Conservation (phyloP, 306 rosid species). For the Hippophae tibetana region DNA sequence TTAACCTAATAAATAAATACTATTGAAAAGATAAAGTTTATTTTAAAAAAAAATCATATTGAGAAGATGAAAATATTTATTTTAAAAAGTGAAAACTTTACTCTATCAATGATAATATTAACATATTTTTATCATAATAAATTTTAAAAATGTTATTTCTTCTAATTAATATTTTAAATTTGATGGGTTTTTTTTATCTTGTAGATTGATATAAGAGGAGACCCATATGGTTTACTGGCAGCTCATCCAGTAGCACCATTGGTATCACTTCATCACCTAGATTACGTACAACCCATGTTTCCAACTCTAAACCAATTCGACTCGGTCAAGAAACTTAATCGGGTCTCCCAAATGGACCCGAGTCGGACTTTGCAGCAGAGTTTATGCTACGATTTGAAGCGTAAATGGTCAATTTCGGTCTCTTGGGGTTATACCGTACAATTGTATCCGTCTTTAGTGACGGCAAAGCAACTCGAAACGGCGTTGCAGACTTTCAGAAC, state of each 20-base stretch:
- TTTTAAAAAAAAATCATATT: no score
- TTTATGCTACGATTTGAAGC: slow-evolving; percentile 42
- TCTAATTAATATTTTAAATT: no score
- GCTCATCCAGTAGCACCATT: slow-evolving; percentile 67
- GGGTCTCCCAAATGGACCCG: slow-evolving; percentile 34
- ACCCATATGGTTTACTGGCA: slow-evolving; percentile 52
- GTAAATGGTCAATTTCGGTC: slow-evolving; percentile 63
- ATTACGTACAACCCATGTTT: slow-evolving; percentile 43
- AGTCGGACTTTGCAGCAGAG: slow-evolving; percentile 45
- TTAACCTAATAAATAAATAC: no score
- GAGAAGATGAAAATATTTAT: no score
- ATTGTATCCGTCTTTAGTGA: slow-evolving; percentile 38
- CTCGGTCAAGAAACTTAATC: slow-evolving; percentile 19
- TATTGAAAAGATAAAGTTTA: no score
- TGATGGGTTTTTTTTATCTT: not conserved
- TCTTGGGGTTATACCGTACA: slow-evolving; percentile 64
- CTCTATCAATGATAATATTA: no score
- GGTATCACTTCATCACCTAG: slow-evolving; percentile 71
- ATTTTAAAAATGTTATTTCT: no score
- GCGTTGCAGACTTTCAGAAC: slow-evolving; percentile 36
- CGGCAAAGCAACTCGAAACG: slow-evolving; percentile 38
- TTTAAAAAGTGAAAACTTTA: no score
- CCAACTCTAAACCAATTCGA: slow-evolving; percentile 27
- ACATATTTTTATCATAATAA: no score
- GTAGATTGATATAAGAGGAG: slow-evolving; percentile 57